Conservation (phyloP, 768 basidiomycete species). For the Russula dissimulans region DNA sequence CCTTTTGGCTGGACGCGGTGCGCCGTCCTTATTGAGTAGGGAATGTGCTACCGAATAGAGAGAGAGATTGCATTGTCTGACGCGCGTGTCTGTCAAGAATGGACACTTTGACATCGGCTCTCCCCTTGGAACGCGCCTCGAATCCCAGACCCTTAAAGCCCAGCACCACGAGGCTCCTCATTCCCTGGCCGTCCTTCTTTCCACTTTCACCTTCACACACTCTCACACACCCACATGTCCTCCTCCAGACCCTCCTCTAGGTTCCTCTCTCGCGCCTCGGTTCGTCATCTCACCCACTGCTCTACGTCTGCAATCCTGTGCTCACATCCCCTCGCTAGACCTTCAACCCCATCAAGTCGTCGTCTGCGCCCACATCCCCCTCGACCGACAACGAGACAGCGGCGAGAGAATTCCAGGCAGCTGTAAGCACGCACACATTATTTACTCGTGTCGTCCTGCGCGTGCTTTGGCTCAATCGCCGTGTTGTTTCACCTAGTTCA, state of each 20-base stretch:
- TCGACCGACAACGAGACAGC: background rate
- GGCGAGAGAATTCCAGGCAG: background rate
- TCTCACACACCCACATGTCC: background rate
- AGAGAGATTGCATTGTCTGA: too few relatives aligned
- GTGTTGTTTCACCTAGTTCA: background rate
- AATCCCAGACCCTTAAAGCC: background rate
- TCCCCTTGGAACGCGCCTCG: too few relatives aligned
- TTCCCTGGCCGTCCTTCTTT: background rate
- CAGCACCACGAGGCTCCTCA: background rate
- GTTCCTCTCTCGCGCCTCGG: slow-evolving; percentile 3
- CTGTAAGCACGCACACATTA: background rate
- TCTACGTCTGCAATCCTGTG: background rate
- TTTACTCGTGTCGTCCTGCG: background rate
- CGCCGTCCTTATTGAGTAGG: too few relatives aligned
- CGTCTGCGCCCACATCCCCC: too few relatives aligned
- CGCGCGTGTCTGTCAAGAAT: too few relatives aligned
- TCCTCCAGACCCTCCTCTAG: background rate
- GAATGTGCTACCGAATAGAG: too few relatives aligned
- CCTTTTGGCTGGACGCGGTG: too few relatives aligned
- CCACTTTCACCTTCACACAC: background rate
- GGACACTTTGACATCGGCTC: too few relatives aligned
- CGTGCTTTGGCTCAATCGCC: background rate
- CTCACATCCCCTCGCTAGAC: background rate
- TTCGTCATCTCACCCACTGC: background rate
- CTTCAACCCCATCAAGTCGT: background rate